Evolutionary conservation across 805 yeast genomes (phyloP), one percentile per base, ranked within the genome.

Genomic region (Ogataea nitratoaversa): DNA sequence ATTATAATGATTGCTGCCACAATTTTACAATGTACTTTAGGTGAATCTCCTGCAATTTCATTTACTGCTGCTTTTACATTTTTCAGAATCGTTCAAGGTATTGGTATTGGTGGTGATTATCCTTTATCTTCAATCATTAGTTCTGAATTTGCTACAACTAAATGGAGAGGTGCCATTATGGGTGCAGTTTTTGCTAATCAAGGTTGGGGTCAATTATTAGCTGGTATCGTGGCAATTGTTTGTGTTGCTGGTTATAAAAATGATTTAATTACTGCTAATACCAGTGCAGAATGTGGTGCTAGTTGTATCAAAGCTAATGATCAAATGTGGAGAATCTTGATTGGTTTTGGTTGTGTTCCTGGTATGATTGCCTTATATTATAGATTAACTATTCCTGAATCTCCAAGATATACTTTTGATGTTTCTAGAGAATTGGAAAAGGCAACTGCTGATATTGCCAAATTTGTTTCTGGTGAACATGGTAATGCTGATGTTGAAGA

Each of bases 101-200:
- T 89, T 55, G 96, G 96, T 79, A 89, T 88, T 54, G 96, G 96
- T 71, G 96, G 96, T 75, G 96, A 88, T 70, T 88, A 88, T 65
- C 96, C 96, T 52, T 74, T 89, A 57, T 86, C 95, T 14, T 86
- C 95, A n/a, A 83, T 88, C 63, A 88, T 88, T 50, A 83, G 95
- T 8, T 82, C 96, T 43, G 96, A 88, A 71, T 88, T 88, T 58
- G 76, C 96, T 20, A 86, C 96, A 44, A 88, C 96, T 51, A 87
- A 84, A 66, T 88, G 95, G 95, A 85, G 96, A 80, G 96, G 96
- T 76, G 95, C 96, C 50, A 87, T 87, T 55, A 88, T 88, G 95
- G 89, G 86, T 60, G 95, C 96, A 22, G 96, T 88, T 42, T 90
- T 90, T 66, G 91, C 96, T 42, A 89, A 89, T 72, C 97, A 90